Conservation (phyloP, 2,329 filamentous ascomycete species). For the Aureobasidium musti region DNA sequence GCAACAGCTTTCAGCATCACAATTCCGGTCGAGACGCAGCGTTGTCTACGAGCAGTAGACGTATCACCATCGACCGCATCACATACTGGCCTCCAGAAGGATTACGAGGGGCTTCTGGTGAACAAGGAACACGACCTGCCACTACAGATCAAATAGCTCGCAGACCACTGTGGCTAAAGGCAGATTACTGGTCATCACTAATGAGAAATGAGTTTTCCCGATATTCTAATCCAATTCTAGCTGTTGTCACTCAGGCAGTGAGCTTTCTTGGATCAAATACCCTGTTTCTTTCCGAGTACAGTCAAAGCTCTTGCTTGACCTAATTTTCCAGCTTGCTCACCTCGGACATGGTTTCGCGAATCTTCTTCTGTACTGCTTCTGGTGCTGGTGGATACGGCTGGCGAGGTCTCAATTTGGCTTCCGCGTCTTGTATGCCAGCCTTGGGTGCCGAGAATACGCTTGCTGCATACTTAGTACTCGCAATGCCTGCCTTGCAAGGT, state of each 20-base stretch:
- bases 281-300: no score
- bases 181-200: no score
- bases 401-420: slow-evolving; percentile 60
- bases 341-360: slow-evolving; percentile 46
- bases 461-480: slow-evolving; percentile 69
- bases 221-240: slow-evolving; percentile 14
- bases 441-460: slow-evolving; percentile 59
- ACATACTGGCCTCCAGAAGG: not conserved
- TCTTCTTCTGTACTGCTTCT: slow-evolving; percentile 49
- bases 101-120: not conserved
- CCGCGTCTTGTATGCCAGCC: slow-evolving; percentile 62
- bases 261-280: not conserved
- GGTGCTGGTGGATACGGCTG: slow-evolving; percentile 60
- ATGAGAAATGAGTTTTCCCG: slow-evolving; percentile 22
- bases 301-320: not conserved
- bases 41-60: not conserved
- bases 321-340: slow-evolving; percentile 46
- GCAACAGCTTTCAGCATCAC: not conserved
- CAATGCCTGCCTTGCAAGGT: slow-evolving; percentile 65
- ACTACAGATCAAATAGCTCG: not conserved
- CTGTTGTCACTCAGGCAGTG: not conserved
- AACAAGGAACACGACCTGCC: not conserved
- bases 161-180: not conserved
- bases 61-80: not conserved
- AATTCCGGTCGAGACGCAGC: not conserved